Percentiles rank a stretch among this genome's conserved stretches.
Evolutionary conservation across 108 stramenopile species (phyloP).

Genomic region (Schizochytrium sp.): DNA sequence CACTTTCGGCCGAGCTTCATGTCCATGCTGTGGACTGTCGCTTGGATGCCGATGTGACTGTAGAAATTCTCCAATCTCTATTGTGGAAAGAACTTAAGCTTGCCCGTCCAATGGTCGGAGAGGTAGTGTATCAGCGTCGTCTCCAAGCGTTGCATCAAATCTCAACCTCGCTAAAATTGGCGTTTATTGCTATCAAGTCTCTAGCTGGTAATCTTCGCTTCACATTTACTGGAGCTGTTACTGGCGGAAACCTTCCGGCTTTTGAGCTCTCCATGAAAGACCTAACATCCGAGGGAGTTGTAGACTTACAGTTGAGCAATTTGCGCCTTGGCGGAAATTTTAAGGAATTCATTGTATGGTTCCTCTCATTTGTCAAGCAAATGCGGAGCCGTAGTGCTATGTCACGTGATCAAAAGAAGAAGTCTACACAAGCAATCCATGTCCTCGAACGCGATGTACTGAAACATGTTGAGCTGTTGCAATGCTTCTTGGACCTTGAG

Average conservation of each 20-base stretch:
- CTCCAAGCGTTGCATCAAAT: background rate
- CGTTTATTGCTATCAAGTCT: slow-evolving; percentile 21
- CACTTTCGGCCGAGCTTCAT: background rate
- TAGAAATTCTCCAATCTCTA: background rate
- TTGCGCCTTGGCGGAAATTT: slow-evolving; percentile 35
- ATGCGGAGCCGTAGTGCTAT: slow-evolving; percentile 49
- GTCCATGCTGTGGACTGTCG: slow-evolving; percentile 35
- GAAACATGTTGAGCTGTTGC: slow-evolving; percentile 52
- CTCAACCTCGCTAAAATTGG: background rate
- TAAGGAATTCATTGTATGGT: slow-evolving; percentile 55
- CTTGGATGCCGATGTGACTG: slow-evolving; percentile 12
- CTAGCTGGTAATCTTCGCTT: slow-evolving; percentile 51
- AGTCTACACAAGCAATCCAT: background rate
- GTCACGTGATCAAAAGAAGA: slow-evolving; percentile 2
- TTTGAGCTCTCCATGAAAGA: slow-evolving; percentile 49
- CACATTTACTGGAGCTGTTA: slow-evolving; percentile 36
- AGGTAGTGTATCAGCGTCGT: background rate
- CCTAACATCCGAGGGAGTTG: slow-evolving; percentile 43
- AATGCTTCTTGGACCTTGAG: slow-evolving; percentile 50
- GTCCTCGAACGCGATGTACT: slow-evolving; percentile 3
- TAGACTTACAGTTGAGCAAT: slow-evolving; percentile 43
- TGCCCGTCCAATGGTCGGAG: background rate
- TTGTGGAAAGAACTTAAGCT: background rate
- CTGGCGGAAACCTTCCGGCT: slow-evolving; percentile 23
- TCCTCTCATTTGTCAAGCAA: slow-evolving; percentile 7